Conservation (phyloP, 2,329 filamentous ascomycete genomes). For the Blumeria graminis region DNA sequence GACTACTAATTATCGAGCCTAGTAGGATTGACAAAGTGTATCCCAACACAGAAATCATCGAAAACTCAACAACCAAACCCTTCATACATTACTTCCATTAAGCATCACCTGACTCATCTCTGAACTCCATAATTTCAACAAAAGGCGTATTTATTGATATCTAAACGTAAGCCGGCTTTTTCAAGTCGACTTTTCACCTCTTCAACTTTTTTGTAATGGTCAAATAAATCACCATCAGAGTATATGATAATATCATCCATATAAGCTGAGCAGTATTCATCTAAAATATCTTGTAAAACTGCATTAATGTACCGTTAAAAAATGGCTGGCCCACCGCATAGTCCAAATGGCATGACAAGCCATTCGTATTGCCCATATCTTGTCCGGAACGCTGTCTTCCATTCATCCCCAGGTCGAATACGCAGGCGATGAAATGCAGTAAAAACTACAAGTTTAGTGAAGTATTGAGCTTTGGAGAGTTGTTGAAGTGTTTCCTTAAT, state of each 20-base stretch:
- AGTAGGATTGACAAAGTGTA: too few relatives aligned
- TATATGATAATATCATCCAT: not conserved
- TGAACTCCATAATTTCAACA: too few relatives aligned
- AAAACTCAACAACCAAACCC: too few relatives aligned
- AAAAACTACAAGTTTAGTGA: not conserved
- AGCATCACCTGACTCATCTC: too few relatives aligned
- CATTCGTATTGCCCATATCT: not conserved
- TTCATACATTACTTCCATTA: too few relatives aligned
- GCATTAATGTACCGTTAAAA: not conserved
- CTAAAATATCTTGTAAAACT: not conserved
- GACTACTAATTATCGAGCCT: too few relatives aligned
- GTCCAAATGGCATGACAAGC: not conserved
- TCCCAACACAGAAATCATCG: too few relatives aligned
- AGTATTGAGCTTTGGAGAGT: not conserved
- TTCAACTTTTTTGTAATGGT: not conserved
- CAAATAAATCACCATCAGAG: not conserved
- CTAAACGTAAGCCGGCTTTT: too few relatives aligned
- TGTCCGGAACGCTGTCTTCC: not conserved
- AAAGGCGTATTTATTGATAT: too few relatives aligned
- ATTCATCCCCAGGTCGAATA: slow-evolving; percentile 1
- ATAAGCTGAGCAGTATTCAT: slow-evolving; percentile 1
- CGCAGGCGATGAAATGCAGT: not conserved
- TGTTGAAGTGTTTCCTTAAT: not conserved
- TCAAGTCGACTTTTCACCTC: not conserved
- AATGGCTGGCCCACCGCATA: not conserved